Base-by-base conservation (phyloP, 2,329 filamentous ascomycete species). In the Trichoderma atroviride region DNA sequence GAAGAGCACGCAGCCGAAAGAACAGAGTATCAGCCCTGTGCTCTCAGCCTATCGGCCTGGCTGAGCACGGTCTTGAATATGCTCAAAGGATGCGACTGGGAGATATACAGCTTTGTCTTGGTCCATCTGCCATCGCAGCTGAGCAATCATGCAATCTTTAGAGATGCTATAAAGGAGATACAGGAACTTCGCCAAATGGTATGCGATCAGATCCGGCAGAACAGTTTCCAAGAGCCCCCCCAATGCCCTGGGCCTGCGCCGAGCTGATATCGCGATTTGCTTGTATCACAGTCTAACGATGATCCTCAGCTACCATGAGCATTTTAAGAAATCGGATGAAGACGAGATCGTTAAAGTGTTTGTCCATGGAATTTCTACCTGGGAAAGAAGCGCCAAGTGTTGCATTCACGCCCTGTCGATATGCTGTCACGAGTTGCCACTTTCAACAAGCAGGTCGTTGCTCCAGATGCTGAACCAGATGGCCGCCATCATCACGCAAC, bases 331-430 rank as follows among this genome's bases (percentile, higher is more conserved):
- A 76, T 87, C 87, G 35, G 94, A 98, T 74, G 91, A 97, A 77
- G 94, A 97, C 75, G 93, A 97, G 52, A 89, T 97, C 43, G 93
- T 97, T 31, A 90, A 90, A 72, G 89, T 92, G 0, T 97, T 99
- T 76, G 89, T 96, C 73, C 87, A 91, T 68, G 95, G 95, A 2
- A 92, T 98, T 70, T 89, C 91, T 13, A 89, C 89, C 2, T 94
- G 91, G 87, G 94, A 97, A 75, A 88, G 92, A 72, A 96, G 93
- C 67, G 93, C 94, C 24, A 96, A 94, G 76, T 92, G 90, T 71
- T 99, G 96, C 79, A 97, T 99, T 65, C 95, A 99, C 78, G 95
- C 95, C 0, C 83, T 99, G 24, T 94, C 94, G 0, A 91, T 99
- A 70, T 98, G 95, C 82, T 97, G 94, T 78, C 94, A 97, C 75